Evolutionary conservation across 2,329 filamentous ascomycete genomes (phyloP).

Genomic region (Colletotrichum musae): DNA sequence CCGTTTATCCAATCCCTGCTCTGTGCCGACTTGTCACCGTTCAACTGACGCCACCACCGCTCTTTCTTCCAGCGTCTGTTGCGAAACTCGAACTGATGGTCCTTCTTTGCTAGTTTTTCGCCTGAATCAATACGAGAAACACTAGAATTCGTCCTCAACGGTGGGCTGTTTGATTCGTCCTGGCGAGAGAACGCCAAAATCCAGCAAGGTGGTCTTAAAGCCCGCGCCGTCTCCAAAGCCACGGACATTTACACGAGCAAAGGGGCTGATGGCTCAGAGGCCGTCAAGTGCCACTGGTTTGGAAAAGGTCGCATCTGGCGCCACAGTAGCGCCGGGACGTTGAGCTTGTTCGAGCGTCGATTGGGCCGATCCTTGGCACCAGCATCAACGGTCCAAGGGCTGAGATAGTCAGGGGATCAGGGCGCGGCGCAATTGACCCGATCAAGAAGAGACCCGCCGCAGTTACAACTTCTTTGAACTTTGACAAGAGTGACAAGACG

Average conservation of each 20-base stretch:
- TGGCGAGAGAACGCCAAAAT: background rate
- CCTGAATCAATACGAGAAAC: slow-evolving; percentile 26
- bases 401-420: slow-evolving; percentile 22
- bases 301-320: slow-evolving; percentile 19
- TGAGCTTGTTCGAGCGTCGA: slow-evolving; percentile 33
- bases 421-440: slow-evolving; percentile 18
- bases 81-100: background rate
- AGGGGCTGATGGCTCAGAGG: background rate
- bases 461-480: background rate
- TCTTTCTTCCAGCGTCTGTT: background rate
- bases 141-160: slow-evolving; percentile 6
- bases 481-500: background rate
- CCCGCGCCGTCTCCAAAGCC: background rate
- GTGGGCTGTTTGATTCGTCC: slow-evolving; percentile 7
- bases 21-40: background rate
- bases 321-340: slow-evolving; percentile 32
- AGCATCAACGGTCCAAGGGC: slow-evolving; percentile 18
- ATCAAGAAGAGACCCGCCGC: slow-evolving; percentile 3
- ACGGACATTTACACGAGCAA: background rate
- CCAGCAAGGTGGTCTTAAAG: background rate
- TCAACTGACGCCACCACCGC: slow-evolving; percentile 1
- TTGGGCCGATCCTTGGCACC: slow-evolving; percentile 35
- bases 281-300: slow-evolving; percentile 24
- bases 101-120: background rate
- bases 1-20: slow-evolving; percentile 10